phyloP scores from a whole-genome alignment of 768 basidiomycete genomes.

The Boletales sp. region DNA sequence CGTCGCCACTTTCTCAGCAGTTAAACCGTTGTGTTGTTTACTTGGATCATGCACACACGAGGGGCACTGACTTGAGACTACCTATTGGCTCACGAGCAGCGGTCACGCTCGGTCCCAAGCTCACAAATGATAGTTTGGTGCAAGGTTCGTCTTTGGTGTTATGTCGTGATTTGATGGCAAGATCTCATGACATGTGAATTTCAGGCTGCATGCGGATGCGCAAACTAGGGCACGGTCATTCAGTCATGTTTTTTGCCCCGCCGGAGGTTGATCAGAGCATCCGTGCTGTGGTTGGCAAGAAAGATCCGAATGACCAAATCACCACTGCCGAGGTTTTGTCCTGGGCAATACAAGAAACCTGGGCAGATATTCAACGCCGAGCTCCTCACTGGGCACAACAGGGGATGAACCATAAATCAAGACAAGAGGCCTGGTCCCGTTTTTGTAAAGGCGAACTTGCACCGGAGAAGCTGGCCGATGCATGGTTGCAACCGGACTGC shows the following conservation, averaged over 20 bases:
- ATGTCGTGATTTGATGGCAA: neutral
- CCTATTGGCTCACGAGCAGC: slow-evolving; percentile 38
- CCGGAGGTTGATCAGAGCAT: slow-evolving; percentile 36
- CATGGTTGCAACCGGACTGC: slow-evolving; percentile 38
- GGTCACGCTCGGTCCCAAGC: slow-evolving; percentile 46
- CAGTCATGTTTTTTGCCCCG: slow-evolving; percentile 43
- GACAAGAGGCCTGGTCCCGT: slow-evolving; percentile 9
- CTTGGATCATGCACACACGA: slow-evolving; percentile 37
- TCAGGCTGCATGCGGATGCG: slow-evolving; percentile 50
- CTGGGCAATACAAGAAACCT: slow-evolving; percentile 45
- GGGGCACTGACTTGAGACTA: slow-evolving; percentile 48
- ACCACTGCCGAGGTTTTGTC: slow-evolving; percentile 31
- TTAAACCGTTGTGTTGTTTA: slow-evolving; percentile 44
- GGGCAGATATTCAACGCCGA: slow-evolving; percentile 36
- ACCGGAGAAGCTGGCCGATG: neutral
- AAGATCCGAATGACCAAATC: neutral
- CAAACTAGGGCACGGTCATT: slow-evolving; percentile 41
- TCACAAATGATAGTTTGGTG: slow-evolving; percentile 46
- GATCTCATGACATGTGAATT: slow-evolving; percentile 10
- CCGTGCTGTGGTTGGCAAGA: slow-evolving; percentile 20
- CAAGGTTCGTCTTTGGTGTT: slow-evolving; percentile 35
- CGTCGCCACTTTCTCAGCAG: slow-evolving; percentile 38
- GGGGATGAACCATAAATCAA: slow-evolving; percentile 9
- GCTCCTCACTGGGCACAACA: too few relatives aligned
- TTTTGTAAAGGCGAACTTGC: neutral